Conservation (phyloP, 352 stramenopile species). For the Thraustotheca clavata region DNA sequence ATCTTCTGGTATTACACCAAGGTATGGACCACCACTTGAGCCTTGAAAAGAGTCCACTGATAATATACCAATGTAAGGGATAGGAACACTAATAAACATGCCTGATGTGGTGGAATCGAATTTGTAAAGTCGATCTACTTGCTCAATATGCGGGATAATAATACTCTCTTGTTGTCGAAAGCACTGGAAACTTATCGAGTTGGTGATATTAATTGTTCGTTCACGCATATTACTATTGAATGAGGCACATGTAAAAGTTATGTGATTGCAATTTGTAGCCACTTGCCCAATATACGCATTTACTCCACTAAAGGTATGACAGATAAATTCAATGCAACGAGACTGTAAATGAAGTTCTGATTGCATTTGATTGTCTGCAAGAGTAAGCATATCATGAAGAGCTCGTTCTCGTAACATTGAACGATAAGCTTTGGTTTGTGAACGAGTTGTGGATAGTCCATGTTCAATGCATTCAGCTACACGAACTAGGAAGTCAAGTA, state of each 20-base stretch:
- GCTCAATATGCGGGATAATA: conserved; percentile 41
- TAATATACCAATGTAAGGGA: conserved; percentile 59
- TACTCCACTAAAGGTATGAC: conserved; percentile 44
- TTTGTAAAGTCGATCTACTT: conserved; percentile 27
- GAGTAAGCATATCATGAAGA: conserved; percentile 38
- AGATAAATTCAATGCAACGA: conserved; percentile 42
- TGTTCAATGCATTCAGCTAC: conserved; percentile 25
- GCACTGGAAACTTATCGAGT: conserved; percentile 41
- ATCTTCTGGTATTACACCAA: conserved; percentile 36
- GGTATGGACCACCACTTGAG: conserved; percentile 42
- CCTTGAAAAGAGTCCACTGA: conserved; percentile 56
- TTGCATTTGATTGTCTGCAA: conserved; percentile 35
- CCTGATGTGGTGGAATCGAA: conserved; percentile 26
- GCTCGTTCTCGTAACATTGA: conserved; percentile 28
- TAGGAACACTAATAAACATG: conserved; percentile 55
- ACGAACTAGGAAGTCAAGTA: conserved; percentile 64
- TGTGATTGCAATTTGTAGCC: conserved; percentile 29
- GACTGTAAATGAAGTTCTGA: conserved; percentile 33
- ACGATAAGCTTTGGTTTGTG: conserved; percentile 15
- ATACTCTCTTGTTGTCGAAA: conserved; percentile 41
- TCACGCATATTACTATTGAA: conserved; percentile 40
- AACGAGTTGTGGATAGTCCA: conserved; percentile 16
- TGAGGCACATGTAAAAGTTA: conserved; percentile 47
- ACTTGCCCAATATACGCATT: conserved; percentile 52
- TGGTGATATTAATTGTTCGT: conserved; percentile 29